Percentiles rank a stretch among this genome's conserved stretches.
Evolutionary conservation across 116 monocot species (phyloP).

Genomic region (Iris pallida): DNA sequence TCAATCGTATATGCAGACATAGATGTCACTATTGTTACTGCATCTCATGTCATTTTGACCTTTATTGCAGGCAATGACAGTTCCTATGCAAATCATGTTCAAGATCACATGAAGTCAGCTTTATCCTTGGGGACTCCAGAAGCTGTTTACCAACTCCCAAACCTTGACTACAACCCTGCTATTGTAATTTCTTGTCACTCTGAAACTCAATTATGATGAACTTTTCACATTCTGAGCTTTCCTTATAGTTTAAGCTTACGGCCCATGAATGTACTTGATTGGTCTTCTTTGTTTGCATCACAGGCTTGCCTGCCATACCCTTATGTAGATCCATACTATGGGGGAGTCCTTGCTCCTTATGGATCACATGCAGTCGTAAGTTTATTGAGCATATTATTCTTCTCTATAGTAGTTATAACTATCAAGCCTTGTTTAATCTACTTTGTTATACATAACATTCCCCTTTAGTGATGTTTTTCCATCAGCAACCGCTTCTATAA

Average conservation of each 20-base stretch:
- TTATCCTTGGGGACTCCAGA: constrained; percentile 45
- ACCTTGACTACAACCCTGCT: constrained; percentile 43
- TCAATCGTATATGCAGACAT: too few relatives aligned
- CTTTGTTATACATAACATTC: too few relatives aligned
- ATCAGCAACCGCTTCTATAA: too few relatives aligned
- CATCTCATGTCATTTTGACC: too few relatives aligned
- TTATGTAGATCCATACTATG: constrained; percentile 45
- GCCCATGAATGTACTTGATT: background rate
- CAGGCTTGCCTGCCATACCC: constrained; percentile 49
- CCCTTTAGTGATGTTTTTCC: too few relatives aligned
- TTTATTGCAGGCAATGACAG: constrained; percentile 21
- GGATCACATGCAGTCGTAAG: constrained; percentile 58
- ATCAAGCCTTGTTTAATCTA: too few relatives aligned
- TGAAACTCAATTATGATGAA: background rate
- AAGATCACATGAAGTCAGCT: constrained; percentile 37
- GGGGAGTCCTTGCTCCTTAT: constrained; percentile 39
- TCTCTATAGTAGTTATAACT: background rate
- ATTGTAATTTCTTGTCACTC: constrained; percentile 31
- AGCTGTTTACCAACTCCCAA: constrained; percentile 30
- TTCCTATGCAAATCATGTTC: constrained; percentile 23
- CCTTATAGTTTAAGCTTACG: background rate
- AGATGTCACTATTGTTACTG: too few relatives aligned
- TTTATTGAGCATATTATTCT: constrained; percentile 3
- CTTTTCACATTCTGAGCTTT: background rate
- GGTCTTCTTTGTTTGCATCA: background rate